A percentile compares a stretch with the other conserved stretches of the same genome.
Conservation (phyloP, 306 rosid species). For the Carpinus fangiana region DNA sequence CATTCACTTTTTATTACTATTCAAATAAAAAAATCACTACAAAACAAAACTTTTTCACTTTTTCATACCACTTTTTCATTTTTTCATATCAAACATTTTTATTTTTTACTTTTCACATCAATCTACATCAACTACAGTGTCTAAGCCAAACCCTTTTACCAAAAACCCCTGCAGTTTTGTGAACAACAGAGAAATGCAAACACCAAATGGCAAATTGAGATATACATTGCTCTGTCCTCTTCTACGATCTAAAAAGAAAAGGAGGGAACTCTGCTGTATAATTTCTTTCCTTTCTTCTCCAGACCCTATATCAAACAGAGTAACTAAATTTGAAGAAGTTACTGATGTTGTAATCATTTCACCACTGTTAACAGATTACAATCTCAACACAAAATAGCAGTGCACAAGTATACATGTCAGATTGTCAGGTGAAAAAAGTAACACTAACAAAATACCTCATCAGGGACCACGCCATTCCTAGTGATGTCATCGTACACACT, state of each 20-base stretch:
- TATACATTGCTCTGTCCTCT: not conserved
- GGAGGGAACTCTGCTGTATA: slow-evolving; percentile 6
- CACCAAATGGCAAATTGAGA: slow-evolving; percentile 20
- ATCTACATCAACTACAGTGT: too few species aligned
- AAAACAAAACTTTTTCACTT: too few species aligned
- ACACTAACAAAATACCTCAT: slow-evolving; percentile 60
- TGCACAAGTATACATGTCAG: not conserved
- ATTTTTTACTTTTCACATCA: too few species aligned
- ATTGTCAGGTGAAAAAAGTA: not conserved
- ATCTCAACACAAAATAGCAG: not conserved
- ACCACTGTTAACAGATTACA: not conserved
- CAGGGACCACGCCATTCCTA: slow-evolving; percentile 73
- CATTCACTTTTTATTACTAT: too few species aligned
- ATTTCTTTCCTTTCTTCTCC: not conserved
- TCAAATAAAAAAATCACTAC: too few species aligned
- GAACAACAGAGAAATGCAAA: slow-evolving; percentile 24
- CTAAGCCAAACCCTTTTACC: too few species aligned
- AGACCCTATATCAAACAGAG: not conserved
- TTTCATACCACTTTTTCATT: too few species aligned
- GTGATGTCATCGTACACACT: slow-evolving; percentile 73
- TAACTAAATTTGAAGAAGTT: not conserved
- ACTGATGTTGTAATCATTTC: not conserved
- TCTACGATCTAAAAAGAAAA: slow-evolving; percentile 17
- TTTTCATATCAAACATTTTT: too few species aligned
- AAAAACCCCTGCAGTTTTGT: not conserved